Evolutionary conservation across 305 asterid species (phyloP), one percentile per base, ranked within the genome.

Genomic region (Ilex paraguariensis): DNA sequence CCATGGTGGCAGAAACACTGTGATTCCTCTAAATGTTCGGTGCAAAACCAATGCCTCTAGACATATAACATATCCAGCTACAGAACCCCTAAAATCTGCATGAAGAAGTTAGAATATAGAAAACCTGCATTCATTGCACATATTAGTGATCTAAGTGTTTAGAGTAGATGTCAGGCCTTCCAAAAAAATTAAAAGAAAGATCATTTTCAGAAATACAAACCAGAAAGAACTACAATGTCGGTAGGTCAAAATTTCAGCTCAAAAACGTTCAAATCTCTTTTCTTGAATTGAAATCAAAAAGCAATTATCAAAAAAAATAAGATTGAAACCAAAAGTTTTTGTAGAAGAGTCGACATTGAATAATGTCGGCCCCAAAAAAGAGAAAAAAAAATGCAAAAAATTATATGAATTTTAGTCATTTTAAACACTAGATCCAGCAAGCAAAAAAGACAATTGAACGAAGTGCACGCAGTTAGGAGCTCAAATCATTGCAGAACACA

Each of bases 1-100:
- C 86, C 90, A 86, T 82, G 64, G 63, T 73, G 57, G 15, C 76
- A 58, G 65, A 74, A 70, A 71, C 31, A 13, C 51, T 54, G 55
- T 56, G 62, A 33, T 62, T 63, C 6, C 42, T 51, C 54, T 31
- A 44, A 31, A 31, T 45, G 64, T 13, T 64, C 69, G 61, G 42
- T 60, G 46, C 66, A 45, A 55, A 68, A n/a, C 40, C 15, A 58
- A 60, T 48, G 52, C 36, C 28, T 61, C 78, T 63, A 28, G 60
- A 71, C 65, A 67, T 28, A 70, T 28, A 62, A 69, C 65, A 67
- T 28, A 70, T 45, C 17, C 44, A 55, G 65, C 60, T 62, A 58
- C n/a, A 56, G 49, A 50, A 30, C 40, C 31, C 75, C 75, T 70
- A 57, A 73, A 73, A 65, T 62, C 32, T 51, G 48, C 45, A 40